Evolutionary conservation across 305 asterid genomes (phyloP), one percentile per base, ranked within the genome.

Genomic region (Striga hermonthica): DNA sequence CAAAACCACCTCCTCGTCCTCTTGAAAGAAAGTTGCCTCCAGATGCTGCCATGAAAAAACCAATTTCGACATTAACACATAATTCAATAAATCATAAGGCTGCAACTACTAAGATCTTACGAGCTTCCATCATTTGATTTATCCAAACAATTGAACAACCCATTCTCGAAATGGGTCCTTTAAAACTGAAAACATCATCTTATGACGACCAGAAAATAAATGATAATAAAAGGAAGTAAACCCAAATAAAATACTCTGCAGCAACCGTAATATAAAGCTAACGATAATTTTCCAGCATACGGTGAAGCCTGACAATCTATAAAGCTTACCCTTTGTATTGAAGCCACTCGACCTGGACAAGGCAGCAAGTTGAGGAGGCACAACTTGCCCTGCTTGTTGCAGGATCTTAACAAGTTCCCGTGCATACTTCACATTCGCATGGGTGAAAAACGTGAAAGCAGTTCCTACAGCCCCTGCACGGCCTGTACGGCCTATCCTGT

Each of bases 401-500:
- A 91, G 77, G 63, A 91, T 91, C 83, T 86, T 88, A 53, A 86
- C 76, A 12, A 91, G 96, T 13, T 85, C 85, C 65, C 86, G 76
- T n/a, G 94, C 81, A 72, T 69, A 65, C 82, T 83, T 91, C 52
- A 71, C 86, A 75, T 91, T 91, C 72, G 82, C 86, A 16, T 79
- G 87, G 10, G 96, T 91, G 81, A 91, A 86, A 80, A 86, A 88
- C 7, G 95, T 79, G 78, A 82, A 81, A 57, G 96, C 91, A 7
- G 82, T 88, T 66, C 98, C 96, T 22, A 60, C 85, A 16, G 96
- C 95, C 66, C 98, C 98, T 34, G 98, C 96, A 67, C 98, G 95
- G 36, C 98, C 98, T 57, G 98, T 91, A 71, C 98, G 82, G 38
- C 98, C 98, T 70, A 91, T 91, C 79, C 98, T 83, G 73, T 86